Percentiles rank a stretch among this genome's conserved stretches.
Evolutionary conservation across 2,329 filamentous ascomycete species (phyloP).

Genomic region (Epichloe sylvatica): DNA sequence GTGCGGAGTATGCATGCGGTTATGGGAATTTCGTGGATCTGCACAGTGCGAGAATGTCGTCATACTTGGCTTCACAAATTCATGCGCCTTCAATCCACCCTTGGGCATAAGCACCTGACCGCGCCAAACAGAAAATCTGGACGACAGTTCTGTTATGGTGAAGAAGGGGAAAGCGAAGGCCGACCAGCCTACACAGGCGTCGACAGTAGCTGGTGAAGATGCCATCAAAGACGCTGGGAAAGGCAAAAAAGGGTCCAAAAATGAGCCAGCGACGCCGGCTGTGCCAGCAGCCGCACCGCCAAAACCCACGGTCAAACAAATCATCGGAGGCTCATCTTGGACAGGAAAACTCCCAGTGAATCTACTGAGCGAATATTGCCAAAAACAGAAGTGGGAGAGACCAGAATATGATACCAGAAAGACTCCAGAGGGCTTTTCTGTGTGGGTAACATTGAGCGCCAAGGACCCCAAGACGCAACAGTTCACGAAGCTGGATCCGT

Average conservation of each 20-base stretch:
- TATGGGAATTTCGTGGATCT: neutral
- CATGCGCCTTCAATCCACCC: neutral
- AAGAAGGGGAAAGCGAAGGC: conserved; percentile 42
- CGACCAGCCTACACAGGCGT: conserved; percentile 20
- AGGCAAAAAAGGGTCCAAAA: conserved; percentile 28
- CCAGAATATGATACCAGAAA: conserved; percentile 80
- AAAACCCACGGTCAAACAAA: conserved; percentile 55
- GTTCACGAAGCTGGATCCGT: conserved; percentile 58
- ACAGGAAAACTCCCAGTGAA: conserved; percentile 94
- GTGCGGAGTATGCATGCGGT: neutral
- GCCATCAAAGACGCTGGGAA: conserved; percentile 40
- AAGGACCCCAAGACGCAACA: conserved; percentile 74
- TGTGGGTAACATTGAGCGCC: conserved; percentile 64
- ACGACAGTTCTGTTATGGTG: conserved; percentile 22
- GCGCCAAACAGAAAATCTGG: neutral
- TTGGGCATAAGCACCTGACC: neutral
- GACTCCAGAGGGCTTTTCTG: conserved; percentile 59
- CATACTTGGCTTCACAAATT: neutral
- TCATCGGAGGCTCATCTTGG: conserved; percentile 93
- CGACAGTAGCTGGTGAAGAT: conserved; percentile 36
- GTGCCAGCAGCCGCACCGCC: conserved; percentile 30
- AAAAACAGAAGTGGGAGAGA: conserved; percentile 90
- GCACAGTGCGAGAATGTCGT: neutral
- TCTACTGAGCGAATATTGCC: conserved; percentile 83
- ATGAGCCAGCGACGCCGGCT: conserved; percentile 16